phyloP scores from a whole-genome alignment of 1,284 basidiomycete genomes.

The Trametes pubescens region DNA sequence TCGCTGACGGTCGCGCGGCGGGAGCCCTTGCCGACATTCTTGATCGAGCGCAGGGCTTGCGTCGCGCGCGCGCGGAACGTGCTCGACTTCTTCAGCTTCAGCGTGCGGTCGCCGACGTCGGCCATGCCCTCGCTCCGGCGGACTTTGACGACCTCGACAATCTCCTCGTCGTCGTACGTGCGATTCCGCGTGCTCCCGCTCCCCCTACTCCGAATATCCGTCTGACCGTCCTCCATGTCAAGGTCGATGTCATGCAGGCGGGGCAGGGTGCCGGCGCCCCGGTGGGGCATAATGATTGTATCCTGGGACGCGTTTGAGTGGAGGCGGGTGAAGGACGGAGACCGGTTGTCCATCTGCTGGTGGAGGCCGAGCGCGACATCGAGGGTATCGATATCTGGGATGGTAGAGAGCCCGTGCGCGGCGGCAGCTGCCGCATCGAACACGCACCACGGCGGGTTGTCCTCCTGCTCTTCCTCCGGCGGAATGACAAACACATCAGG shows the following conservation, averaged over 20 bases:
- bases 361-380: constrained; percentile 49
- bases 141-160: constrained; percentile 75
- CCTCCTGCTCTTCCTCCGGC: constrained; percentile 70
- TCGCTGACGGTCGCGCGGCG: constrained; percentile 32
- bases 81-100: constrained; percentile 52
- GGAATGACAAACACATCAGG: constrained; percentile 75
- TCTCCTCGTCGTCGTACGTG: constrained; percentile 54
- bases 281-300: constrained; percentile 44
- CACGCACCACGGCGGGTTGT: constrained; percentile 67
- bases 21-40: constrained; percentile 53
- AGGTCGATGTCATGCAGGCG: constrained; percentile 21
- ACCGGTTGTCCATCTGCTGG: constrained; percentile 44
- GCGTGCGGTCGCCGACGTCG: constrained; percentile 37
- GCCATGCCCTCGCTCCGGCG: constrained; percentile 51
- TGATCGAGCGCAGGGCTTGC: constrained; percentile 68
- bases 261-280: constrained; percentile 19
- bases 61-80: constrained; percentile 67
- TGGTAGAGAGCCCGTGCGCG: constrained; percentile 41
- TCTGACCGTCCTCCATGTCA: constrained; percentile 28
- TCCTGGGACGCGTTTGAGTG: constrained; percentile 40
- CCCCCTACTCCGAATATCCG: constrained; percentile 26
- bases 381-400: constrained; percentile 51
- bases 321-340: constrained; percentile 43
- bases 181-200: constrained; percentile 38
- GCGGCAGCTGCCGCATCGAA: constrained; percentile 61